phyloP scores from a whole-genome alignment of 768 basidiomycete species.

The Russula lepida region DNA sequence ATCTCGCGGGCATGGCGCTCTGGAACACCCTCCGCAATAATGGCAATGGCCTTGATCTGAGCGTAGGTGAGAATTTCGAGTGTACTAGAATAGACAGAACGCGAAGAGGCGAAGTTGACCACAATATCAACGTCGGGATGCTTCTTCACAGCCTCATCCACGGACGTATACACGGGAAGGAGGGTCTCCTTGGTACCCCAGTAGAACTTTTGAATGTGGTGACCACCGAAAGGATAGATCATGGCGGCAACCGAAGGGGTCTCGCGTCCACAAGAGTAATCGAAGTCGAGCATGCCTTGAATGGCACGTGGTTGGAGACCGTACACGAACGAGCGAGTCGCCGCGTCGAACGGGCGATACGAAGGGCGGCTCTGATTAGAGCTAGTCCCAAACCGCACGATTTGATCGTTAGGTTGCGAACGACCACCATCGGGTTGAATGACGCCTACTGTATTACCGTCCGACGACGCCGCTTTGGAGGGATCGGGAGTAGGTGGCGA shows the following conservation, averaged over 20 bases:
- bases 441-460: conserved; percentile 44
- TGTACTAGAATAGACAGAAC: conserved; percentile 91
- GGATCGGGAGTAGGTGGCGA: conserved; percentile 41
- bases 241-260: conserved; percentile 94
- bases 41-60: conserved; percentile 66
- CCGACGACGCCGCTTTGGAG: conserved; percentile 31
- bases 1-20: conserved; percentile 97
- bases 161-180: conserved; percentile 90
- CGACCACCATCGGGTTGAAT: conserved; percentile 76
- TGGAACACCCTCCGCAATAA: conserved; percentile 99
- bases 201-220: conserved; percentile 99
- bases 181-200: conserved; percentile 99
- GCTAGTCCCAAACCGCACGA: conserved; percentile 72
- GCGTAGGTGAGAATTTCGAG: conserved; percentile 78
- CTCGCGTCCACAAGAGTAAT: conserved; percentile 91
- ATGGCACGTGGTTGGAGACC: conserved; percentile 99
- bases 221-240: conserved; percentile 99
- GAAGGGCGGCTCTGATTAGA: conserved; percentile 49
- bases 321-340: conserved; percentile 95
- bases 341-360: conserved; percentile 87
- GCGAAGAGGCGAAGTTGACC: conserved; percentile 94
- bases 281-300: conserved; percentile 98
- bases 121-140: conserved; percentile 96
- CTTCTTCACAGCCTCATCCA: conserved; percentile 87
- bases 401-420: conserved; percentile 78